phyloP scores from a whole-genome alignment of 208 protist genomes.

The Acanthamoeba sp. region DNA sequence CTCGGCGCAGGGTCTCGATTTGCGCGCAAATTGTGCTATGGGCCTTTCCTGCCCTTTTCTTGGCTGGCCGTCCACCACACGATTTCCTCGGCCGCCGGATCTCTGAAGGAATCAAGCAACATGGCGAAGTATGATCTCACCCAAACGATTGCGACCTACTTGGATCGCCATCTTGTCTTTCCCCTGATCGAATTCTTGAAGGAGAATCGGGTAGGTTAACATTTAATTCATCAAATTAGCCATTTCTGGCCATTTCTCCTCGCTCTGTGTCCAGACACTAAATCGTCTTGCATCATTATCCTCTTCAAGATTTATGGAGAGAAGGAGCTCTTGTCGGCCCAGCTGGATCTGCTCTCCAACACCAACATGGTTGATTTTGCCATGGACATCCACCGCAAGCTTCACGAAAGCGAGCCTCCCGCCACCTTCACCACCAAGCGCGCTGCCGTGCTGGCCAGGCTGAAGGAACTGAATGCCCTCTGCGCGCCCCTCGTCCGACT shows the following conservation, averaged over 20 bases:
- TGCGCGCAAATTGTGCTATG: not conserved
- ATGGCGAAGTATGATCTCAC: conserved; percentile 71
- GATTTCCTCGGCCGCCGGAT: not conserved
- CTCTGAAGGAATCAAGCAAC: not conserved
- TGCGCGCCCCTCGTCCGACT: conserved; percentile 72
- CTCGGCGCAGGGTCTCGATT: not conserved
- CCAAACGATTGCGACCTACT: conserved; percentile 71
- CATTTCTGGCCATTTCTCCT: not conserved
- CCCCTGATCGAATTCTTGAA: conserved; percentile 86
- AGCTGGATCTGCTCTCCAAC: conserved; percentile 81
- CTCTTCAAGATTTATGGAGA: conserved; percentile 77
- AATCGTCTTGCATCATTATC: not conserved
- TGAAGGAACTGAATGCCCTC: conserved; percentile 63
- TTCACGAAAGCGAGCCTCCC: conserved; percentile 77
- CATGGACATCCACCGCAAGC: conserved; percentile 78
- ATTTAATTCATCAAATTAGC: conserved; percentile 29
- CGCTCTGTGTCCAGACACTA: not conserved
- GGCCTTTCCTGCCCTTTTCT: not conserved
- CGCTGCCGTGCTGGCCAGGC: conserved; percentile 74
- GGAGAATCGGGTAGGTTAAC: conserved; percentile 52
- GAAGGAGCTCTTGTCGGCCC: conserved; percentile 79
- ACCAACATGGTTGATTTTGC: conserved; percentile 88
- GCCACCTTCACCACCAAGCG: conserved; percentile 71
- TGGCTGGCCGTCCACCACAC: not conserved
- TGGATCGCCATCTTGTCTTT: conserved; percentile 88